Percentiles rank a stretch among this genome's conserved stretches.
Conservation (phyloP, 371 early-diverging fungal species). For the Mucor irregularis region DNA sequence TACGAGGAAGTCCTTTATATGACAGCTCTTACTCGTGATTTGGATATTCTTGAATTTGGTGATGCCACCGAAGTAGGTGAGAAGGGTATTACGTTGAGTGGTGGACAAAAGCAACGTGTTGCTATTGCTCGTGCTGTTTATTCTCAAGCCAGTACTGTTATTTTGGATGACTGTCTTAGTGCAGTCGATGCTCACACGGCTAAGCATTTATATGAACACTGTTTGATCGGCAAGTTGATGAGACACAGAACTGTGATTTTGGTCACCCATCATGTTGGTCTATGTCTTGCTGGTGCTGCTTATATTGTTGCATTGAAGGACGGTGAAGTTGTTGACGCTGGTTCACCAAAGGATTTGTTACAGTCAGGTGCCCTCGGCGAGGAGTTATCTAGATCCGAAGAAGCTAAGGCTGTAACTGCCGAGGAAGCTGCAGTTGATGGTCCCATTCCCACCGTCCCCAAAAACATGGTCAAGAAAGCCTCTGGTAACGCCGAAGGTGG, state of each 20-base stretch:
- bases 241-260: slow-evolving; percentile 77
- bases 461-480: slow-evolving; percentile 21
- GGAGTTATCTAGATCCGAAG: slow-evolving; percentile 34
- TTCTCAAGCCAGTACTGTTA: slow-evolving; percentile 63
- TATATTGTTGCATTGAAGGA: slow-evolving; percentile 73
- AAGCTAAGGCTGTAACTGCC: slow-evolving; percentile 10
- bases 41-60: slow-evolving; percentile 78
- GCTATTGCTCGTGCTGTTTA: slow-evolving; percentile 82
- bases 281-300: slow-evolving; percentile 70
- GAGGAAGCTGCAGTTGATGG: slow-evolving; percentile 39
- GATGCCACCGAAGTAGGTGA: slow-evolving; percentile 92
- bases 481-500: slow-evolving; percentile 37
- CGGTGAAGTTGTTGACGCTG: slow-evolving; percentile 65
- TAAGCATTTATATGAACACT: slow-evolving; percentile 70
- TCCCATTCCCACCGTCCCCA: slow-evolving; percentile 32
- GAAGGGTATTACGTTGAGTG: slow-evolving; percentile 84
- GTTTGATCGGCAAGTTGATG: slow-evolving; percentile 70
- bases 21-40: slow-evolving; percentile 78
- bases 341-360: slow-evolving; percentile 50
- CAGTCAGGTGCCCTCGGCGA: slow-evolving; percentile 52
- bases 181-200: slow-evolving; percentile 90
- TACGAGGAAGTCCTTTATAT: slow-evolving; percentile 65
- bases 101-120: slow-evolving; percentile 82
- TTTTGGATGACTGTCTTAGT: slow-evolving; percentile 80
- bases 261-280: slow-evolving; percentile 83